These are phyloP conservation scores for Arctium lappa DNA, from an alignment of 129 eudicot genomes.

Conservation along the genomic window DNA sequence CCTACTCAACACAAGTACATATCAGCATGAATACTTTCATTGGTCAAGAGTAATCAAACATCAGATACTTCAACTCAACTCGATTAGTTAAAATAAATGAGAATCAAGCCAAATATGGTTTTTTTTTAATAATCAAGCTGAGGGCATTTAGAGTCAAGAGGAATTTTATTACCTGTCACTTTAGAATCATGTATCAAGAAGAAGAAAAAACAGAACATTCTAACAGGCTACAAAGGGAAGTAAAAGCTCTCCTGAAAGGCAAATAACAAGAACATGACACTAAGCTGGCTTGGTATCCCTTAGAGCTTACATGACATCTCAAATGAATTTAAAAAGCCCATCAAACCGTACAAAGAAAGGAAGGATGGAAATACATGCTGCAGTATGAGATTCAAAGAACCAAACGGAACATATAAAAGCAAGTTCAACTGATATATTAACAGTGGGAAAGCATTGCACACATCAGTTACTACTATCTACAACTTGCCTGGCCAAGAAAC, in stretches of 20 bases:
- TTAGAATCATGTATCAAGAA: no score
- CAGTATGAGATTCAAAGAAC: not conserved
- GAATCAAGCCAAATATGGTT: not conserved
- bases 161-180: not conserved
- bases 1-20: not conserved
- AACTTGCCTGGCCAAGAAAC: conserved; percentile 82
- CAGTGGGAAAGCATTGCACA: not conserved
- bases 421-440: not conserved
- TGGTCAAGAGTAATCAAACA: not conserved
- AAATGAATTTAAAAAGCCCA: no score
- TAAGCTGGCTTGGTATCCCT: no score
- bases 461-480: not conserved
- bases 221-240: no score
- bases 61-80: not conserved
- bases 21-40: not conserved
- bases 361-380: no score
- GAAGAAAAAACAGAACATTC: no score
- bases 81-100: not conserved
- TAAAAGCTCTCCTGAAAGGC: no score
- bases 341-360: no score
- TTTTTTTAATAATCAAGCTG: not conserved
- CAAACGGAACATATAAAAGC: not conserved
- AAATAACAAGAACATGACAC: no score
- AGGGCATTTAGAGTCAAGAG: not conserved
- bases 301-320: no score